These are phyloP conservation scores for Akanthomyces lecanii DNA, from an alignment of 2,329 filamentous ascomycete genomes.

Conservation along the genomic window DNA sequence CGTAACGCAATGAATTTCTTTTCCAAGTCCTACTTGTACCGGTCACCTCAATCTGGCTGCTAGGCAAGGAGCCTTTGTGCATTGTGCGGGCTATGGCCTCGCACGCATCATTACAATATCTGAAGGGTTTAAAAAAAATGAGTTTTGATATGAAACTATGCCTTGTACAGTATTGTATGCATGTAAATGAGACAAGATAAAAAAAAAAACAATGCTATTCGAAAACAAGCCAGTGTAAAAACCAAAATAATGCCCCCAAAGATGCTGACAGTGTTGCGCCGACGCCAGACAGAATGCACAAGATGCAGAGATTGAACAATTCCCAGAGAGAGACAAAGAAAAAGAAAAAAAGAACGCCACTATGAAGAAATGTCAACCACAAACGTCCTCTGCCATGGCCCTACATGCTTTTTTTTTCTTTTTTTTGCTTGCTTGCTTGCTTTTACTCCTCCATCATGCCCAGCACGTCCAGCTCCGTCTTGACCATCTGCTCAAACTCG, in stretches of 20 bases:
- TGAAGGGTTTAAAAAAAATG: too few relatives aligned
- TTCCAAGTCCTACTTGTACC: too few relatives aligned
- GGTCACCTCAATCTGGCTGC: too few relatives aligned
- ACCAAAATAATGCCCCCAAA: background rate
- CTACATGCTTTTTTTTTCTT: background rate
- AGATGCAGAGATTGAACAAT: background rate
- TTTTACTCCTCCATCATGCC: slow-evolving; percentile 40
- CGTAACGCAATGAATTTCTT: too few relatives aligned
- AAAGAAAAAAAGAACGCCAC: background rate
- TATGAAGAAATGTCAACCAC: background rate
- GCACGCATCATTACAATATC: too few relatives aligned
- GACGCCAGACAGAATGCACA: background rate
- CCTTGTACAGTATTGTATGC: background rate
- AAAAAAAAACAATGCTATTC: background rate
- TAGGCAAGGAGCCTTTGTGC: too few relatives aligned
- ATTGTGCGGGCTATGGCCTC: too few relatives aligned
- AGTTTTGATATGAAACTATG: background rate
- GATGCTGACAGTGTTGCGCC: background rate
- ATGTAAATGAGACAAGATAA: background rate
- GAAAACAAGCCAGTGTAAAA: background rate
- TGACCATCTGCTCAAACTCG: slow-evolving; percentile 70
- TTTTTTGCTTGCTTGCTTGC: too few relatives aligned
- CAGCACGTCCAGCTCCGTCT: slow-evolving; percentile 66
- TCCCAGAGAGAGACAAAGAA: background rate
- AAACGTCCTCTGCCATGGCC: background rate